Evolutionary conservation across 2,329 filamentous ascomycete genomes (phyloP).

Genomic region (Fusarium poae): DNA sequence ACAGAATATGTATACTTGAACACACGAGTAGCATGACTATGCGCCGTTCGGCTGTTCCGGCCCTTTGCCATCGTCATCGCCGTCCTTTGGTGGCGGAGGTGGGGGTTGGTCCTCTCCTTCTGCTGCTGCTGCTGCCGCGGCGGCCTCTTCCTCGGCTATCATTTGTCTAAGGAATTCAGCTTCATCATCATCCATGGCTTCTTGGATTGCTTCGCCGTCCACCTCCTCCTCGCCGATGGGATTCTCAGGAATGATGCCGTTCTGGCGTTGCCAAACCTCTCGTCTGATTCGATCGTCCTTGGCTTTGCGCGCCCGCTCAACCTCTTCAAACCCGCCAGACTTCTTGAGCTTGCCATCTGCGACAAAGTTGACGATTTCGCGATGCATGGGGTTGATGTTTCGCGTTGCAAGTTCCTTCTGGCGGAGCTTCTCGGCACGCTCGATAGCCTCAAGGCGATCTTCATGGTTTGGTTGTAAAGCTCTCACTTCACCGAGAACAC

Average conservation of each 20-base stretch:
- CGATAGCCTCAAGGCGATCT: conserved; percentile 91
- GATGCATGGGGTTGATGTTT: conserved; percentile 80
- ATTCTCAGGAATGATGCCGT: conserved; percentile 65
- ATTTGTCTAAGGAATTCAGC: conserved; percentile 29
- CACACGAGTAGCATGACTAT: conserved; percentile 17
- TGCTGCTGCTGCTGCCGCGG: not conserved
- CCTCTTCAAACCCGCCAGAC: conserved; percentile 93
- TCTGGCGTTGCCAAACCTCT: conserved; percentile 80
- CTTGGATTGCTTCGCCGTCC: conserved; percentile 40
- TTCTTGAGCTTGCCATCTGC: conserved; percentile 94
- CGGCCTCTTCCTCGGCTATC: conserved; percentile 21
- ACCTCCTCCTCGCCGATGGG: conserved; percentile 56
- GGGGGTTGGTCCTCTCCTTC: conserved; percentile 22
- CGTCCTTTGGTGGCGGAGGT: conserved; percentile 38
- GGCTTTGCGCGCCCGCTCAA: conserved; percentile 83
- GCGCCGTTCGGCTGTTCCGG: conserved; percentile 38
- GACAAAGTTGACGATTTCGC: conserved; percentile 87
- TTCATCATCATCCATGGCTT: conserved; percentile 28
- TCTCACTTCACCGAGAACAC: conserved; percentile 90
- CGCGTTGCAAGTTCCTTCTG: conserved; percentile 89
- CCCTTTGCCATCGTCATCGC: conserved; percentile 36
- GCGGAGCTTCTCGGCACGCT: conserved; percentile 92
- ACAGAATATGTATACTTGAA: conserved; percentile 14
- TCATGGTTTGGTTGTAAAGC: conserved; percentile 96
- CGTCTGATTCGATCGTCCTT: conserved; percentile 89